These are phyloP conservation scores for Hyaloscypha variabilis DNA, from an alignment of 495 filamentous ascomycete species.

Conservation along the genomic window DNA sequence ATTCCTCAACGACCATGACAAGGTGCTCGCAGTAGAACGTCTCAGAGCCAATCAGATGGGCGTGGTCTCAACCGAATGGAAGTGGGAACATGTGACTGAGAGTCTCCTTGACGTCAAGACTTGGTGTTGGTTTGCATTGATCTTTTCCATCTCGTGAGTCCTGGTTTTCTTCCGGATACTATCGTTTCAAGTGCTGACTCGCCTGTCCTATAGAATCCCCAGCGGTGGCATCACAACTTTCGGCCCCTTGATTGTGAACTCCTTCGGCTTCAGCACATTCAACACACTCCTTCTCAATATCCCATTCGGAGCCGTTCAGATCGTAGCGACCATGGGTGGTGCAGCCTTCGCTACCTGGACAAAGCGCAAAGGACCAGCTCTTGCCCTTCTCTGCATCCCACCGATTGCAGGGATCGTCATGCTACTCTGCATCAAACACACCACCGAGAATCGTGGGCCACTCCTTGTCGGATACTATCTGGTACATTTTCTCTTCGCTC, in stretches of 20 bases:
- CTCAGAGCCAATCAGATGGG: slow-evolving; percentile 69
- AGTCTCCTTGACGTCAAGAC: slow-evolving; percentile 65
- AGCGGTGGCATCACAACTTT: slow-evolving; percentile 65
- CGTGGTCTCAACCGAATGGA: slow-evolving; percentile 58
- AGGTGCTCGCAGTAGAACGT: slow-evolving; percentile 42
- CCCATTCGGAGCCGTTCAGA: slow-evolving; percentile 63
- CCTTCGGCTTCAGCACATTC: slow-evolving; percentile 61
- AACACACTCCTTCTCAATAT: slow-evolving; percentile 65
- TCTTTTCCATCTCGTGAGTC: slow-evolving; percentile 44
- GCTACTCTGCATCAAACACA: slow-evolving; percentile 52
- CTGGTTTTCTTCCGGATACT: not conserved
- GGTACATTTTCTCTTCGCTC: slow-evolving; percentile 19
- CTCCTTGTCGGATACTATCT: slow-evolving; percentile 63
- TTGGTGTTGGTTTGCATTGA: slow-evolving; percentile 66
- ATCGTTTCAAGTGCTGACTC: not conserved
- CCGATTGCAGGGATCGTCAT: slow-evolving; percentile 60
- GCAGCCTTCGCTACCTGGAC: slow-evolving; percentile 55
- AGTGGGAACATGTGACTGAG: slow-evolving; percentile 65
- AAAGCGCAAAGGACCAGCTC: slow-evolving; percentile 57
- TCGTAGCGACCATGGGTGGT: slow-evolving; percentile 59
- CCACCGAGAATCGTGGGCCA: slow-evolving; percentile 45
- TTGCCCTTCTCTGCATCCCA: slow-evolving; percentile 56
- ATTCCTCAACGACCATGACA: slow-evolving; percentile 58
- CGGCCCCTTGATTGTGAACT: slow-evolving; percentile 60
- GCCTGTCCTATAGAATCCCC: no score